Evolutionary conservation across 192 early-diverging fungal genomes (phyloP).

Genomic region (Coemansia biformis): DNA sequence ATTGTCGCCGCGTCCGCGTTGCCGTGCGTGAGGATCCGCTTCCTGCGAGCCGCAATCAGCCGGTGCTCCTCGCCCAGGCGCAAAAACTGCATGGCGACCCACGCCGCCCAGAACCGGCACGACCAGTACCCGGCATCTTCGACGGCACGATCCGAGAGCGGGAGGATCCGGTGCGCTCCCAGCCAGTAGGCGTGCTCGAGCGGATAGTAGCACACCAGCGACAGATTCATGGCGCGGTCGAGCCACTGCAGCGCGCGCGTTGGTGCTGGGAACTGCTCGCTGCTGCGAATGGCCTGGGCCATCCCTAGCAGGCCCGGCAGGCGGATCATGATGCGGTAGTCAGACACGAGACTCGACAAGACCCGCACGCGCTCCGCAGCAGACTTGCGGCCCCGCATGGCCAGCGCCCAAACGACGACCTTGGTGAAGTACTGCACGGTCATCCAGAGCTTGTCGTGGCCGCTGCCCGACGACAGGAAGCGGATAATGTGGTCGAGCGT

Average conservation of each 20-base stretch:
- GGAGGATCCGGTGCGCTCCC: constrained; percentile 75
- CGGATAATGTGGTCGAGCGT: constrained; percentile 62
- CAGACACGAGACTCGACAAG: constrained; percentile 77
- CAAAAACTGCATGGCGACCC: constrained; percentile 84
- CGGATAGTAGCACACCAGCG: constrained; percentile 87
- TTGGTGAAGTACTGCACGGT: constrained; percentile 86
- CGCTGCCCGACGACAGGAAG: constrained; percentile 52
- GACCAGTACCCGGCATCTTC: constrained; percentile 85
- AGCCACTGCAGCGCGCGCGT: constrained; percentile 60
- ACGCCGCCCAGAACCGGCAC: constrained; percentile 94
- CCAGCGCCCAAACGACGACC: constrained; percentile 75
- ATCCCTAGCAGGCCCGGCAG: constrained; percentile 79
- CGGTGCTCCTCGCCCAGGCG: constrained; percentile 69
- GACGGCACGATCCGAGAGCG: constrained; percentile 63
- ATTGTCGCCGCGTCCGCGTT: constrained; percentile 58
- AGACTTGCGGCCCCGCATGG: constrained; percentile 54
- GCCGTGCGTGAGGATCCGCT: constrained; percentile 53
- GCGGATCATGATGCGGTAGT: constrained; percentile 89
- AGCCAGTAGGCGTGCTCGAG: constrained; percentile 97
- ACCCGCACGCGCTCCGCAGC: constrained; percentile 69
- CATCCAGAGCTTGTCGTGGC: constrained; percentile 72
- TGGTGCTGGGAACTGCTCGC: constrained; percentile 69
- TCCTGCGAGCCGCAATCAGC: constrained; percentile 50
- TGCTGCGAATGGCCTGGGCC: constrained; percentile 76
- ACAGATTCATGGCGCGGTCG: constrained; percentile 82